Percentiles rank a stretch among this genome's conserved stretches.
Evolutionary conservation across 2,329 filamentous ascomycete species (phyloP).

Genomic region (Geosmithia morbida): DNA sequence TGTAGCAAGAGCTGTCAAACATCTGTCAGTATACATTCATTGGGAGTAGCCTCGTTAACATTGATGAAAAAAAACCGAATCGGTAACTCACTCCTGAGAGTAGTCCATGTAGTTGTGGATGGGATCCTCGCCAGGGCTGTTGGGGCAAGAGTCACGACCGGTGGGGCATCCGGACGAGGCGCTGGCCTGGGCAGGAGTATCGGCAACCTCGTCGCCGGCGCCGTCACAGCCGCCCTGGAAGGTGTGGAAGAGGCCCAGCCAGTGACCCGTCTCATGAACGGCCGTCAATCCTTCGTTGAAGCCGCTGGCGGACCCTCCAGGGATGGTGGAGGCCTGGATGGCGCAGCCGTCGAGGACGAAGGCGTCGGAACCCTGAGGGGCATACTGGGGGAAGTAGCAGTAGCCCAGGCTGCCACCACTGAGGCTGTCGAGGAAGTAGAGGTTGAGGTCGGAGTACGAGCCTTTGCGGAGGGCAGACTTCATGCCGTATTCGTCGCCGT

Average conservation of each 20-base stretch:
- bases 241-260: conserved; percentile 32
- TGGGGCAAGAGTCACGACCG: conserved; percentile 19
- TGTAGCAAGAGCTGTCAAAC: conserved; percentile 21
- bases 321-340: conserved; percentile 19
- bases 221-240: conserved; percentile 25
- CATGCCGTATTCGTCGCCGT: conserved; percentile 21
- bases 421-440: conserved; percentile 23
- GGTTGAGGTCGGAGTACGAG: conserved; percentile 25
- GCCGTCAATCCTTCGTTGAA: conserved; percentile 15
- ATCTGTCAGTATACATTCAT: conserved; percentile 8
- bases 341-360: conserved; percentile 25
- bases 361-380: conserved; percentile 12
- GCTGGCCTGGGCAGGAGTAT: conserved; percentile 23
- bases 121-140: conserved; percentile 15
- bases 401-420: conserved; percentile 23
- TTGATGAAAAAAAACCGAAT: too few relatives aligned
- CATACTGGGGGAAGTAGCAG: conserved; percentile 28
- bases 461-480: conserved; percentile 28
- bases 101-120: conserved; percentile 25
- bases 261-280: conserved; percentile 31
- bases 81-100: conserved; percentile 25
- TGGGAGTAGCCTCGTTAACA: too few relatives aligned
- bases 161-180: conserved; percentile 18
- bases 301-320: conserved; percentile 14
- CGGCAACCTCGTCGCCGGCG: conserved; percentile 21